Evolutionary conservation across 148 eudicot species (phyloP), one percentile per base, ranked within the genome.

Genomic region (Fagopyrum homotropicum): DNA sequence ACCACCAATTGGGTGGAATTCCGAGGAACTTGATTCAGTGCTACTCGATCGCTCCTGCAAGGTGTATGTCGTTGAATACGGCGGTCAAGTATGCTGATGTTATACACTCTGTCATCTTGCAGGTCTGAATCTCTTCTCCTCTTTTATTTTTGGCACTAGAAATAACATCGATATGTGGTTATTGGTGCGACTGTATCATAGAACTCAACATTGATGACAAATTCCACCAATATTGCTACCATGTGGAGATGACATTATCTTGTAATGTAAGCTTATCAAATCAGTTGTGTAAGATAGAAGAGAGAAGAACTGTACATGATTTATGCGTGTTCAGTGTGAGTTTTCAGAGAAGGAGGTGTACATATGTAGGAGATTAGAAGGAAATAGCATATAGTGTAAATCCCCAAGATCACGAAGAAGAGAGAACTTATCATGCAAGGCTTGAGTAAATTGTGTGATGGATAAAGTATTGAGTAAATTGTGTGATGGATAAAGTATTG

Each of bases 71-170:
- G 43, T 86, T 94, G 56, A 94, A 94, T 82, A 83, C 92, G 81
- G 97, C 97, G 0, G 96, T 94, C 10, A 94, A 92, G 77, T 94
- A 94, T 80, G 98, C 98, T 5, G 96, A 94, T 82, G 90, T 94
- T 57, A 89, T 94, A 14, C 75, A 86, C 29, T 94, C 98, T 15
- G 89, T 94, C 2, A 84, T 95, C 35, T 79, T 95, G 81, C 98
- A 93, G 98, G 98, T 90, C 29, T 57, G 81, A 35, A 35, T 35
- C 40, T 35, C 40, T 35, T 35, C 40, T 35, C 40, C 2, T 35
- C 40, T 35, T 35, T 35, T 0, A 1, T 35, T 35, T 35, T 35
- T 2, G 40, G 40, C 40, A 35, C 40, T 35, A 35, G 40, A 35
- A 35, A 35, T 2, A 35, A 35, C 40, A 35, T 35, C 40, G 2